These are phyloP conservation scores for Candida sakaeoensis DNA, from an alignment of 805 yeast species.

Conservation along the genomic window DNA sequence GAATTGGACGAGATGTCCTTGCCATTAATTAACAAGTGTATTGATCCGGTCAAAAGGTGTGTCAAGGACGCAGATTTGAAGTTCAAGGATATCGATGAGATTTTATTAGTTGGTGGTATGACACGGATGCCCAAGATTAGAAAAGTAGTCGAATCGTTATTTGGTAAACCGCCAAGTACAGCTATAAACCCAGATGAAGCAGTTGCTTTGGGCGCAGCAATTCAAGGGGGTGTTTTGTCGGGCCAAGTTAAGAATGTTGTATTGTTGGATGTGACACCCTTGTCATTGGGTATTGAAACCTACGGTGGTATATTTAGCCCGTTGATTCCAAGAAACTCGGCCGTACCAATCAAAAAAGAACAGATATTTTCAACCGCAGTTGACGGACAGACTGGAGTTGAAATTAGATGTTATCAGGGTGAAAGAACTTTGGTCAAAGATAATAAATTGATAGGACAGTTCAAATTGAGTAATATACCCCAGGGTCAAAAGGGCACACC, in stretches of 20 bases:
- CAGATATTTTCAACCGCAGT: conserved; percentile 78
- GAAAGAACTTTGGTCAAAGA: conserved; percentile 76
- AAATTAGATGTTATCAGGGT: conserved; percentile 76
- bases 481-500: conserved; percentile 77
- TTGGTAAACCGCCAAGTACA: conserved; percentile 63
- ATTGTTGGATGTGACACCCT: conserved; percentile 76
- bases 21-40: conserved; percentile 62
- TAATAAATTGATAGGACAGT: conserved; percentile 73
- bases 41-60: conserved; percentile 72
- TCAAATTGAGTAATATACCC: conserved; percentile 69
- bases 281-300: conserved; percentile 79
- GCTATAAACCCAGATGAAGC: conserved; percentile 88
- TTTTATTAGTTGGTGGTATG: conserved; percentile 84
- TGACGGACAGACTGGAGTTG: conserved; percentile 82
- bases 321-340: conserved; percentile 70
- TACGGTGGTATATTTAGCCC: conserved; percentile 83
- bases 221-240: conserved; percentile 81
- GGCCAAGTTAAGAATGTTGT: conserved; percentile 81
- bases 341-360: conserved; percentile 72
- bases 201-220: conserved; percentile 88
- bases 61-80: conserved; percentile 69
- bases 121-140: conserved; percentile 84
- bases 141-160: conserved; percentile 54
- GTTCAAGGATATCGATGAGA: conserved; percentile 66
- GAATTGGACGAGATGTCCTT: conserved; percentile 66